Percentiles rank a stretch among this genome's conserved stretches.
Evolutionary conservation across 306 rosid genomes (phyloP).

Genomic region (Neltuma alba): DNA sequence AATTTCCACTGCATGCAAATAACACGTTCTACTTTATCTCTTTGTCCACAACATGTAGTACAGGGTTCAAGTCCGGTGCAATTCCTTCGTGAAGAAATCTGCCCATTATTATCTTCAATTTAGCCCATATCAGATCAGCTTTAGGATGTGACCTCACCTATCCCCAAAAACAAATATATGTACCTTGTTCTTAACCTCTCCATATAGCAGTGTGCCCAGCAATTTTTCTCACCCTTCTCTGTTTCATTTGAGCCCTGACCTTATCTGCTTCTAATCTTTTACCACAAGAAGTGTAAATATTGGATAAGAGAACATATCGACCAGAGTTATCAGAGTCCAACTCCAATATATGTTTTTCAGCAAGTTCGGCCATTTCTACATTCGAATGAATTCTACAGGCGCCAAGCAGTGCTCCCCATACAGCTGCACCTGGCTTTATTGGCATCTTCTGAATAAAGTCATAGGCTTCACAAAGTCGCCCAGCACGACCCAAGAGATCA

Average conservation of each 20-base stretch:
- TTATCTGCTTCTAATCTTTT: conserved; percentile 38
- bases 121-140: conserved; percentile 38
- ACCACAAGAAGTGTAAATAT: conserved; percentile 46
- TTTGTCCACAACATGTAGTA: conserved; percentile 45
- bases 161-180: too few species aligned
- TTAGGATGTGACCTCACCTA: conserved; percentile 40
- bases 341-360: conserved; percentile 42
- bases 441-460: conserved; percentile 53
- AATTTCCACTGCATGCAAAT: conserved; percentile 46
- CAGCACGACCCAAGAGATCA: conserved; percentile 59
- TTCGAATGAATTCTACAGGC: conserved; percentile 50
- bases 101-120: conserved; percentile 42
- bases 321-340: conserved; percentile 45
- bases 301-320: conserved; percentile 50
- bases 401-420: conserved; percentile 57
- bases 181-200: conserved; percentile 45
- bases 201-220: conserved; percentile 42
- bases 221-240: conserved; percentile 47
- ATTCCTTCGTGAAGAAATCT: conserved; percentile 48
- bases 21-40: conserved; percentile 48
- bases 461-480: conserved; percentile 40
- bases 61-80: conserved; percentile 44
- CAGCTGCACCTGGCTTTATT: conserved; percentile 41
- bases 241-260: conserved; percentile 46
- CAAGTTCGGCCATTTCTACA: conserved; percentile 49